Conservation (phyloP, 2,329 filamentous ascomycete species). For the Penicillium sp. region DNA sequence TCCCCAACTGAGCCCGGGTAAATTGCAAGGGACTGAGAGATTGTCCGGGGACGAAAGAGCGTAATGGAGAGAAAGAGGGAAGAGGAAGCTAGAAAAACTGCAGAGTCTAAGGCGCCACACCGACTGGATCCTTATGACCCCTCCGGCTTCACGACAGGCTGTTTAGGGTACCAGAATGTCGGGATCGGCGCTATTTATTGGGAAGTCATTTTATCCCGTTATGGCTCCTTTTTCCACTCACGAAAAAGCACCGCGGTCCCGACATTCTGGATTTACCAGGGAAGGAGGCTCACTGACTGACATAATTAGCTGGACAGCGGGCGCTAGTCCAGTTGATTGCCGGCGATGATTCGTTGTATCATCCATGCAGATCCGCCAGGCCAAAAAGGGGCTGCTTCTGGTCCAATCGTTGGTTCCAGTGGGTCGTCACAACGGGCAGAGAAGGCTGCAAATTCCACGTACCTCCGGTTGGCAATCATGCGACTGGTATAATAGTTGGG, state of each 20-base stretch:
- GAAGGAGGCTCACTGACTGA: too few species aligned
- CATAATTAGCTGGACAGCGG: too few species aligned
- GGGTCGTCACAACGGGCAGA: constrained; percentile 1
- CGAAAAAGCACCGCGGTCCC: too few species aligned
- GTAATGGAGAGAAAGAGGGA: background rate
- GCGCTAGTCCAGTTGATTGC: too few species aligned
- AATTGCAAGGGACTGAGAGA: background rate
- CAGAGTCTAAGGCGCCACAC: constrained; percentile 9
- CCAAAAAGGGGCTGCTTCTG: constrained; percentile 2
- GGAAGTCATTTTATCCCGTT: too few species aligned
- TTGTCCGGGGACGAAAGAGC: background rate
- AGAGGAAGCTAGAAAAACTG: constrained; percentile 5
- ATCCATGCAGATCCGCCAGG: constrained; percentile 6
- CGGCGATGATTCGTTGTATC: too few species aligned
- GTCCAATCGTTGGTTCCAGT: constrained; percentile 9
- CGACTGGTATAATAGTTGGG: too few species aligned
- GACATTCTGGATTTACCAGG: too few species aligned
- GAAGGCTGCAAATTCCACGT: constrained; percentile 1
- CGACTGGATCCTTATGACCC: constrained; percentile 20
- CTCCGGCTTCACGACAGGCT: constrained; percentile 13
- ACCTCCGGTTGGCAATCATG: too few species aligned
- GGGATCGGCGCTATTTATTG: constrained; percentile 7
- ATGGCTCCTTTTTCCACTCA: too few species aligned
- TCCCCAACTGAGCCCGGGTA: constrained; percentile 1
- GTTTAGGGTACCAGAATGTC: constrained; percentile 13